A percentile compares a stretch with the other conserved stretches of the same genome.
Evolutionary conservation across 1,139 yeast species (phyloP).

Genomic region (Saccharomyces hybrid): DNA sequence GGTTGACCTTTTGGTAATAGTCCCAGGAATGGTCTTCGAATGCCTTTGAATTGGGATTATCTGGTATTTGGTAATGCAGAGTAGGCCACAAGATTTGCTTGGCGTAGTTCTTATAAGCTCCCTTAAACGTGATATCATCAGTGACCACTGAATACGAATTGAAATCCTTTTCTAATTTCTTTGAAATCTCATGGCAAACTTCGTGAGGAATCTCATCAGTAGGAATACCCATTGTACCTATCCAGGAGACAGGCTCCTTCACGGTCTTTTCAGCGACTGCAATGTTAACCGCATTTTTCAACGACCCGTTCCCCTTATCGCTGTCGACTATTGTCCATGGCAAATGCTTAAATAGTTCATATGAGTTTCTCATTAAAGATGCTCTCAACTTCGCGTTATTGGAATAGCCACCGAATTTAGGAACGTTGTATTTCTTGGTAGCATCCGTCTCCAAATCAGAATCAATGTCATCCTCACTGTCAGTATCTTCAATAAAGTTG

Average conservation of each 20-base stretch:
- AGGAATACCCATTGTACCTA: slow-evolving; percentile 85
- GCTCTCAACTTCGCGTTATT: slow-evolving; percentile 35
- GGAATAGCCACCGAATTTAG: slow-evolving; percentile 69
- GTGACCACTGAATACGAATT: slow-evolving; percentile 60
- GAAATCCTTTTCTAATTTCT: slow-evolving; percentile 40
- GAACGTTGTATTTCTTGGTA: slow-evolving; percentile 32
- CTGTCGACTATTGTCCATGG: slow-evolving; percentile 65
- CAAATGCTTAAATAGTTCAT: slow-evolving; percentile 56
- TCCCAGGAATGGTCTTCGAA: slow-evolving; percentile 93
- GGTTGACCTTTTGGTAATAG: slow-evolving; percentile 66
- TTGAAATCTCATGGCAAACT: slow-evolving; percentile 44
- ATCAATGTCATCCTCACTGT: slow-evolving; percentile 7
- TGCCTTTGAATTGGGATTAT: slow-evolving; percentile 83
- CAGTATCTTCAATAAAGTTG: slow-evolving; percentile 10
- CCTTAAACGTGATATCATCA: slow-evolving; percentile 68
- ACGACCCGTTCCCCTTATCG: slow-evolving; percentile 80
- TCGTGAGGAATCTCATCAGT: slow-evolving; percentile 62
- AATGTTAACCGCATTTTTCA: slow-evolving; percentile 67
- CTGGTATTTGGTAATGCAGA: slow-evolving; percentile 89
- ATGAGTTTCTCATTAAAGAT: slow-evolving; percentile 38
- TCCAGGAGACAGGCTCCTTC: slow-evolving; percentile 52
- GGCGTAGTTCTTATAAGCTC: slow-evolving; percentile 81
- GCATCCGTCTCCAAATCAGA: slow-evolving; percentile 14
- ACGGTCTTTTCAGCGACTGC: slow-evolving; percentile 43
- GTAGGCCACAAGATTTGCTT: slow-evolving; percentile 95